Conservation (phyloP, 2,329 filamentous ascomycete species). For the Cercospora brassicicola region DNA sequence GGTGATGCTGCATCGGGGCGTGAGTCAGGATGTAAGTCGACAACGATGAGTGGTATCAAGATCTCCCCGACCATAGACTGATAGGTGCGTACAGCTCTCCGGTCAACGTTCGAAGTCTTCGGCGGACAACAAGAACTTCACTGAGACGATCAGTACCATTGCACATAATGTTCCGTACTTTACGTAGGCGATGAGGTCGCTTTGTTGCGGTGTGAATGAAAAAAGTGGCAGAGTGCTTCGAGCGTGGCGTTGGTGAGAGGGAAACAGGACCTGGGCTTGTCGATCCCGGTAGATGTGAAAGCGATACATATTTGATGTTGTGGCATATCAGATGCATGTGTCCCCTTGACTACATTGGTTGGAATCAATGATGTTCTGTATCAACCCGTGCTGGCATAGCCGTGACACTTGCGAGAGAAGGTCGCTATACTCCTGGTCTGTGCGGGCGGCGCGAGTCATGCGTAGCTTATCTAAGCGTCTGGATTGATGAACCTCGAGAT, state of each 20-base stretch:
- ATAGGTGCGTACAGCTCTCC: conserved; percentile 30
- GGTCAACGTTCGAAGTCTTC: conserved; percentile 35
- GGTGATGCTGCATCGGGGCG: conserved; percentile 88
- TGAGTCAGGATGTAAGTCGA: conserved; percentile 71
- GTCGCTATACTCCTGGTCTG: not conserved
- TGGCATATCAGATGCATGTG: not conserved
- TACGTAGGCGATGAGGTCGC: not conserved
- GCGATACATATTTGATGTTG: not conserved
- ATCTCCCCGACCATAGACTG: conserved; percentile 15
- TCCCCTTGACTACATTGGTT: not conserved
- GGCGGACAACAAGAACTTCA: conserved; percentile 28
- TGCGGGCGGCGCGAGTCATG: not conserved
- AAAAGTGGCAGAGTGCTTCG: not conserved
- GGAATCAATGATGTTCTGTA: not conserved
- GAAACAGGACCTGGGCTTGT: not conserved
- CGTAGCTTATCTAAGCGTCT: not conserved
- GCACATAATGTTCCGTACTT: conserved; percentile 35
- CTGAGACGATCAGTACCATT: conserved; percentile 36
- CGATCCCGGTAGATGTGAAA: conserved; percentile 1
- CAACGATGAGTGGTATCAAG: not conserved
- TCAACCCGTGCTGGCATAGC: not conserved
- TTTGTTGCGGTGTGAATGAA: not conserved
- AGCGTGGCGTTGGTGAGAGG: conserved; percentile 3
- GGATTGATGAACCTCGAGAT: not conserved
- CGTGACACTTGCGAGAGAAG: not conserved